Conservation (phyloP, 306 rosid genomes). For the Casuarina glauca region DNA sequence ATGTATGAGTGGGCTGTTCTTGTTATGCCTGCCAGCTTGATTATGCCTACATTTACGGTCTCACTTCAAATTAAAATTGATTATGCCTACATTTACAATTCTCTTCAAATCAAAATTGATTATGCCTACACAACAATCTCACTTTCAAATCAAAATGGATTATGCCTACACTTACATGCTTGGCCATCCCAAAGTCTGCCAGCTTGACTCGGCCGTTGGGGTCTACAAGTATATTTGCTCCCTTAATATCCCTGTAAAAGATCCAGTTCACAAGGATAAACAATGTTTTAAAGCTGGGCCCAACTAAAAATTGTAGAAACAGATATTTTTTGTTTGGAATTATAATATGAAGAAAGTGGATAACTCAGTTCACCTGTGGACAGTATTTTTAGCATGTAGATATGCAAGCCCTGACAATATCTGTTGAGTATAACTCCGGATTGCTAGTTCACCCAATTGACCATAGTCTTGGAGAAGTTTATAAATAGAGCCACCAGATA, state of each 20-base stretch:
- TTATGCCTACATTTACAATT: conserved; percentile 48
- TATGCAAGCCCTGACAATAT: conserved; percentile 95
- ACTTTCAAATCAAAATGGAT: conserved; percentile 8
- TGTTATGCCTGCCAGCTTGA: neutral
- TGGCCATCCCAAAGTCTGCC: conserved; percentile 99
- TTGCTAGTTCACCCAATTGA: conserved; percentile 76
- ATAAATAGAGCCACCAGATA: conserved; percentile 95
- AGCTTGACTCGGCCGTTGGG: conserved; percentile 90
- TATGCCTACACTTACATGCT: conserved; percentile 69
- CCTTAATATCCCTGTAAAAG: conserved; percentile 85
- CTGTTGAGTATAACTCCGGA: conserved; percentile 92
- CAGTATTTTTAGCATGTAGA: conserved; percentile 86
- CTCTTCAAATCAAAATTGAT: conserved; percentile 2
- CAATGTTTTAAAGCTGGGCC: conserved; percentile 7
- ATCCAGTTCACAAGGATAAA: conserved; percentile 25
- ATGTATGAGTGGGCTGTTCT: neutral
- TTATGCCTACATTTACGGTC: conserved; percentile 30
- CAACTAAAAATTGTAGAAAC: conserved; percentile 19
- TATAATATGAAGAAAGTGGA: conserved; percentile 23
- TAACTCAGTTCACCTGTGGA: conserved; percentile 72
- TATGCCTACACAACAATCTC: neutral
- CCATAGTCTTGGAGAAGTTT: conserved; percentile 97
- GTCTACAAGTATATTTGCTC: conserved; percentile 98
- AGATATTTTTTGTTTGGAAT: conserved; percentile 17
- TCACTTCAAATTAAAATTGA: conserved; percentile 11